Conservation (phyloP, 78 protist species). For the Dictyostelium intermedium region DNA sequence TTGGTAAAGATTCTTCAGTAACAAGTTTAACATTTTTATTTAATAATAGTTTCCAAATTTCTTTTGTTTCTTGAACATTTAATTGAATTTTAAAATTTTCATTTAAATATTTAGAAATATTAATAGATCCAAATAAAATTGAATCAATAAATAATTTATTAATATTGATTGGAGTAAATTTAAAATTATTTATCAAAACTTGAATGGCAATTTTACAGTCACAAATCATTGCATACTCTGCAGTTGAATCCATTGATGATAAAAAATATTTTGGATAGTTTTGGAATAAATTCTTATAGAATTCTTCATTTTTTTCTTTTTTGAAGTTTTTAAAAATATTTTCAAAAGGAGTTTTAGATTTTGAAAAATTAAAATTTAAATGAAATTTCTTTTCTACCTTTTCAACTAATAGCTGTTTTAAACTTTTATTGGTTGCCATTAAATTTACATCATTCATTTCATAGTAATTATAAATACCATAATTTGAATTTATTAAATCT, state of each 20-base stretch:
- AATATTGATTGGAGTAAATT: not conserved
- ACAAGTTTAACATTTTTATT: not conserved
- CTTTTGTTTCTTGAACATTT: not conserved
- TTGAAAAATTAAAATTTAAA: not conserved
- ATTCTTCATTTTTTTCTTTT: not conserved
- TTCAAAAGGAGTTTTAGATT: not conserved
- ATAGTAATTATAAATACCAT: not conserved
- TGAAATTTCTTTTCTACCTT: not conserved
- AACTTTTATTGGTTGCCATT: not conserved
- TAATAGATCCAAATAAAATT: not conserved
- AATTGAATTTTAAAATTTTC: not conserved
- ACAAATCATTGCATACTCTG: not conserved
- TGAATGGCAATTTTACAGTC: not conserved
- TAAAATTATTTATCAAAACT: not conserved
- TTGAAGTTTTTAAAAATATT: not conserved
- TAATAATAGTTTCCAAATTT: not conserved
- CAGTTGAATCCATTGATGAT: not conserved
- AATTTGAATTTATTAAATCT: not conserved
- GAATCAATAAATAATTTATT: not conserved
- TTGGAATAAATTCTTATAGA: not conserved
- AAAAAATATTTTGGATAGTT: not conserved
- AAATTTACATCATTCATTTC: not conserved
- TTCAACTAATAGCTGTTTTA: not conserved
- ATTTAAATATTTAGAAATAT: not conserved
- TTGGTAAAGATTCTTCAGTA: not conserved